phyloP scores from a whole-genome alignment of 768 basidiomycete genomes.

The Mrakia hoshinonis region DNA sequence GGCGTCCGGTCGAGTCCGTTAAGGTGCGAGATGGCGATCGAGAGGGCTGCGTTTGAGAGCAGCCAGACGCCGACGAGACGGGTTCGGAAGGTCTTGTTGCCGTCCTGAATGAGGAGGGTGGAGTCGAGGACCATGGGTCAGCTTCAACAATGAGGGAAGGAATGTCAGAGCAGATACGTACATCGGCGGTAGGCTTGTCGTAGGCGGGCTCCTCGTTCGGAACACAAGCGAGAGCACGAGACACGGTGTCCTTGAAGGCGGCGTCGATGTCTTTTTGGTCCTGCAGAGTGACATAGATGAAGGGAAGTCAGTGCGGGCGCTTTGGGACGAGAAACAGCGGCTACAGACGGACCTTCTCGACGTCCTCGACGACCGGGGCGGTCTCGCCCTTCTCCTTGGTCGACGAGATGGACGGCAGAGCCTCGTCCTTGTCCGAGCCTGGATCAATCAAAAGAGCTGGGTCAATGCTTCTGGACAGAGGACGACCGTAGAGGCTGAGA shows the following conservation, averaged over 20 bases:
- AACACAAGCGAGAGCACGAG: slow-evolving; percentile 35
- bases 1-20: slow-evolving; percentile 37
- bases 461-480: no score
- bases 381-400: slow-evolving; percentile 64
- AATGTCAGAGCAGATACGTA: slow-evolving; percentile 29
- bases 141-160: background rate
- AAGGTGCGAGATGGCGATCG: slow-evolving; percentile 36
- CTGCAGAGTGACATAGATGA: slow-evolving; percentile 7
- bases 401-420: slow-evolving; percentile 78
- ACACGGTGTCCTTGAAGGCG: slow-evolving; percentile 76
- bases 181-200: slow-evolving; percentile 36
- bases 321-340: background rate
- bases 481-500: background rate
- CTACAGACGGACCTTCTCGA: slow-evolving; percentile 57
- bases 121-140: background rate
- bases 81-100: slow-evolving; percentile 39
- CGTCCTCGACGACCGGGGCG: slow-evolving; percentile 73
- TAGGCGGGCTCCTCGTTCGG: slow-evolving; percentile 19
- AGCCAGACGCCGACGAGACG: slow-evolving; percentile 38
- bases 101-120: slow-evolving; percentile 30
- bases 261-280: slow-evolving; percentile 65
- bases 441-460: no score
- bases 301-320: background rate
- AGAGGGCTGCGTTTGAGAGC: slow-evolving; percentile 38
- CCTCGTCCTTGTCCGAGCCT: slow-evolving; percentile 73